These are phyloP conservation scores for Mimosa bimucronata DNA, from an alignment of 306 rosid species.

Conservation along the genomic window DNA sequence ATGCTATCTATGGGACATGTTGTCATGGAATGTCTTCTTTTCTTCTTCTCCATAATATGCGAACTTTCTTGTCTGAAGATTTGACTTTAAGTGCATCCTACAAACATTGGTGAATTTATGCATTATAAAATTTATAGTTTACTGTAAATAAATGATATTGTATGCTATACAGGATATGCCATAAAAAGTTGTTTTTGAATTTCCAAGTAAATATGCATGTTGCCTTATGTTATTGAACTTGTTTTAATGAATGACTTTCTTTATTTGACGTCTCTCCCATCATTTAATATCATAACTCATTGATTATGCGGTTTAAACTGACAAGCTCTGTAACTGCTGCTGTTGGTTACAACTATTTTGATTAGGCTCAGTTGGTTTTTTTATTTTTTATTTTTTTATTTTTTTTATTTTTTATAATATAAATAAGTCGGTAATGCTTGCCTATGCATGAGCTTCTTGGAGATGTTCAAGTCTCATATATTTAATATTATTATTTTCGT, in stretches of 20 bases:
- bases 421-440: neutral
- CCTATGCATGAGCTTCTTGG: neutral
- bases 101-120: constrained; percentile 5
- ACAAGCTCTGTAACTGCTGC: too few relatives aligned
- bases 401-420: too few relatives aligned
- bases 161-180: too few relatives aligned
- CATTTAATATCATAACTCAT: neutral
- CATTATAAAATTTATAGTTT: neutral
- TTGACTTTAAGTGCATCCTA: constrained; percentile 4
- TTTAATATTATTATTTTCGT: neutral
- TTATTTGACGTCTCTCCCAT: too few relatives aligned
- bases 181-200: neutral
- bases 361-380: too few relatives aligned
- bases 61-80: neutral
- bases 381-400: too few relatives aligned
- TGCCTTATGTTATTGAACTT: neutral
- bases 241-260: too few relatives aligned
- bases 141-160: too few relatives aligned
- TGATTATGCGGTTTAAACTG: too few relatives aligned
- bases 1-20: constrained; percentile 6
- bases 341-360: too few relatives aligned
- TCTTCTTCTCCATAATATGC: neutral
- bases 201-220: constrained; percentile 1
- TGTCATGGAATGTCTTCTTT: neutral
- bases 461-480: neutral